These are phyloP conservation scores for Beauveria asiatica DNA, from an alignment of 2,329 filamentous ascomycete genomes.

Conservation along the genomic window DNA sequence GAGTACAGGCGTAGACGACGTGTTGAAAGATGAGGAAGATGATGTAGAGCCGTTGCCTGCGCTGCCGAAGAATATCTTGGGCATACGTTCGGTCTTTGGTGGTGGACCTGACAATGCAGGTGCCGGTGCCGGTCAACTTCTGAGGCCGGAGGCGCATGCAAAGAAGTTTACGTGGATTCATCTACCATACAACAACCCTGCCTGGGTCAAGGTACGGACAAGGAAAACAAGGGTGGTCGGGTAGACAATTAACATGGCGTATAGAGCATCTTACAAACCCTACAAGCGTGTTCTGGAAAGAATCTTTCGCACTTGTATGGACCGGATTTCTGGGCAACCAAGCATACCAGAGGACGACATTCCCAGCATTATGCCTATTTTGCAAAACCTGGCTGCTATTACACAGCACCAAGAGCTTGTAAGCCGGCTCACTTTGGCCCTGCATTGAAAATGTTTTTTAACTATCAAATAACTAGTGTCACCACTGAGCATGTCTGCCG, in stretches of 20 bases:
- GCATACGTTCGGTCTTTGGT: slow-evolving; percentile 15
- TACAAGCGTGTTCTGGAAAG: slow-evolving; percentile 29
- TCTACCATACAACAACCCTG: slow-evolving; percentile 47
- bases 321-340: slow-evolving; percentile 40
- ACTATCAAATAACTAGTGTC: slow-evolving; percentile 20
- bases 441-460: not conserved
- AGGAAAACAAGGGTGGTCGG: slow-evolving; percentile 13
- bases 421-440: slow-evolving; percentile 9
- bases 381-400: slow-evolving; percentile 40
- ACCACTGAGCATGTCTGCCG: slow-evolving; percentile 25
- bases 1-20: slow-evolving; percentile 19
- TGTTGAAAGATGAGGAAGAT: slow-evolving; percentile 15
- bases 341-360: slow-evolving; percentile 39
- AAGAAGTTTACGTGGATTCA: slow-evolving; percentile 52
- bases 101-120: not conserved
- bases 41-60: slow-evolving; percentile 20
- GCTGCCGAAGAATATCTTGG: slow-evolving; percentile 26
- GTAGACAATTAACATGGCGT: slow-evolving; percentile 9
- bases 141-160: slow-evolving; percentile 23
- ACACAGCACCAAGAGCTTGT: slow-evolving; percentile 31
- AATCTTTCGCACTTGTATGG: slow-evolving; percentile 33
- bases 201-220: slow-evolving; percentile 44
- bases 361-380: slow-evolving; percentile 42
- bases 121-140: slow-evolving; percentile 23
- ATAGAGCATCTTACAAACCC: slow-evolving; percentile 36